Percentiles rank a stretch among this genome's conserved stretches.
phyloP scores from a whole-genome alignment of 129 eudicot genomes.

The Logfia minima region DNA sequence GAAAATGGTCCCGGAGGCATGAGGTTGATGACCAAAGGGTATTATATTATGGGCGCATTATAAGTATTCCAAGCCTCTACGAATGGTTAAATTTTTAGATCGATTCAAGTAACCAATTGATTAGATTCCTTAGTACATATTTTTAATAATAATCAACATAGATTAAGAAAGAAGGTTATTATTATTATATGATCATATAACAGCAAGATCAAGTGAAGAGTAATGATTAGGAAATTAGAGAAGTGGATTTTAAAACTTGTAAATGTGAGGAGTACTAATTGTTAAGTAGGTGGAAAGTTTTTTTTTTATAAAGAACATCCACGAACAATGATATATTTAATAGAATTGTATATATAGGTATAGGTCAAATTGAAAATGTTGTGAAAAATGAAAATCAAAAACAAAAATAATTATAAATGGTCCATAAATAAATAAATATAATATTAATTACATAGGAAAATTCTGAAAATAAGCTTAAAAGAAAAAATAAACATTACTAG shows the following conservation, averaged over 20 bases:
- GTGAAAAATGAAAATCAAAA: too few relatives aligned
- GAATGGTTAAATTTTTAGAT: not conserved
- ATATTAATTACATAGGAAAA: too few relatives aligned
- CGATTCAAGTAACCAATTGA: not conserved
- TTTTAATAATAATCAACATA: not conserved
- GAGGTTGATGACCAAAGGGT: constrained; percentile 18
- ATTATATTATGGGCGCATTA: not conserved
- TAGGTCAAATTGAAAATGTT: too few relatives aligned
- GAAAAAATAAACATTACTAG: too few relatives aligned
- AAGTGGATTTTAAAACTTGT: not conserved
- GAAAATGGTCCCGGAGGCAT: constrained; percentile 14
- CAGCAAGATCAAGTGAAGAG: constrained; percentile 3
- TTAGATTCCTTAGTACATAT: not conserved
- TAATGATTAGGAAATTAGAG: not conserved
- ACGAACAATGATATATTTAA: too few relatives aligned
- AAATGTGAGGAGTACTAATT: too few relatives aligned
- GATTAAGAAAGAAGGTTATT: not conserved
- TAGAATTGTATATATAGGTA: too few relatives aligned
- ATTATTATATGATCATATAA: not conserved
- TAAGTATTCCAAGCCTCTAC: not conserved
- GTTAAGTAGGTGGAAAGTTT: too few relatives aligned
- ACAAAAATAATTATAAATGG: too few relatives aligned
- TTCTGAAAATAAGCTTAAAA: too few relatives aligned
- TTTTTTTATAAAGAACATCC: too few relatives aligned
- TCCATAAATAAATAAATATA: too few relatives aligned